A percentile compares a stretch with the other conserved stretches of the same genome.
These are phyloP conservation scores for Phytophthora megakarya DNA, from an alignment of 352 stramenopile species.

Conservation along the genomic window DNA sequence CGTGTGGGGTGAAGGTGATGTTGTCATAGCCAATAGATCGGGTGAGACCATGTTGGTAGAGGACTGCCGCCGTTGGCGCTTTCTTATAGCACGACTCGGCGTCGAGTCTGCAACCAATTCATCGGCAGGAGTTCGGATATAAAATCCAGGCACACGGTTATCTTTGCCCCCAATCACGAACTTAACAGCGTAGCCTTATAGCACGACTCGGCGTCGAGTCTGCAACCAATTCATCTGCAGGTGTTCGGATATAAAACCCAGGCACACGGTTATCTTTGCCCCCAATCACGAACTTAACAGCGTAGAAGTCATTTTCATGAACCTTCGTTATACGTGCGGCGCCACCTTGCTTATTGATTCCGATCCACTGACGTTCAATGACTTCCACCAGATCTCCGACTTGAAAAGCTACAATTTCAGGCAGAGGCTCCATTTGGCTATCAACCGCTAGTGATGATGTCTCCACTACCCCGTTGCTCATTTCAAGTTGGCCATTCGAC, in stretches of 20 bases:
- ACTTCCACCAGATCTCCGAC: constrained; percentile 88
- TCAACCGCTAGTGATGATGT: constrained; percentile 17
- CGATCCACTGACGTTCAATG: constrained; percentile 84
- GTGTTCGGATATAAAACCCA: constrained; percentile 45
- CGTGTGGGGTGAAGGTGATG: constrained; percentile 3
- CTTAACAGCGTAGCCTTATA: constrained; percentile 59
- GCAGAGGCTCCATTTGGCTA: constrained; percentile 14
- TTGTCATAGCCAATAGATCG: constrained; percentile 14
- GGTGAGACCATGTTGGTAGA: constrained; percentile 26
- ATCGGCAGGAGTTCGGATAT: constrained; percentile 44
- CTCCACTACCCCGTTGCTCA: constrained; percentile 12
- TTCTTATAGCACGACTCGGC: constrained; percentile 42
- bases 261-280: constrained; percentile 39
- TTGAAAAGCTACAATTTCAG: constrained; percentile 44
- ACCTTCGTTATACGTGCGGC: constrained; percentile 77
- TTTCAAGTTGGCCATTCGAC: constrained; percentile 1
- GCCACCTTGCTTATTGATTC: constrained; percentile 92
- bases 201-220: constrained; percentile 48
- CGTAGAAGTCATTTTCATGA: constrained; percentile 60
- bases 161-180: constrained; percentile 56
- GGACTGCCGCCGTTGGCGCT: constrained; percentile 27
- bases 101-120: constrained; percentile 49
- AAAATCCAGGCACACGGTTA: constrained; percentile 40
- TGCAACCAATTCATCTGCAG: constrained; percentile 42
- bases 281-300: constrained; percentile 66